Evolutionary conservation across 352 stramenopile genomes (phyloP), one percentile per base, ranked within the genome.

Genomic region (Globisporangium camurandrum): DNA sequence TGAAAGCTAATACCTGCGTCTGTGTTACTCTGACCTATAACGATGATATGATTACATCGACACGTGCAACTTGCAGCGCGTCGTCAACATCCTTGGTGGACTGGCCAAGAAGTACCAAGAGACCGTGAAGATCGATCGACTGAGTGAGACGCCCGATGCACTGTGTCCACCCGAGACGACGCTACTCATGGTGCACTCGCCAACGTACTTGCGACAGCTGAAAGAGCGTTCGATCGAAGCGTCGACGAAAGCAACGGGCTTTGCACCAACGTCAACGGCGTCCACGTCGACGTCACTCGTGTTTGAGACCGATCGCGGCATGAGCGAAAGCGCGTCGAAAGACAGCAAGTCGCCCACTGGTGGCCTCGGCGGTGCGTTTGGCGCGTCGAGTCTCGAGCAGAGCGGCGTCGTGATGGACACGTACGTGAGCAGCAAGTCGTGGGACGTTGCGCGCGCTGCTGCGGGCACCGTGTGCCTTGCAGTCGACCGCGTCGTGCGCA

Each of bases 391-490:
- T 54, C 49, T 84, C 22, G 62, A 86, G 58, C 71, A 83, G 39
- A 80, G 77, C 49, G 72, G 68, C 9, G 63, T 88, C 9, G 71
- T 69, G 19, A 71, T 91, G 68, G 84, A 95, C 52, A 95, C 84
- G 17, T 92, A 88, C 51, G 80, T 95, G 31, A 92, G 79, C 64
- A 79, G 70, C 51, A 86, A 85, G 51, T 95, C 84, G 4, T 91
- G 80, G 75, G 78, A 91, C 39, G 84, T 90, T 12, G 84, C 84
- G 30, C 73, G 79, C 39, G 79, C 78, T 6, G 84, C 84, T 38
- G 84, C 80, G 3, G 84, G 84, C 4, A 89, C 79, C 0, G 82
- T 92, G 12, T 93, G 81, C 45, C 63, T 88, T 27, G 84, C 75
- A 9, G 78, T 95, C 20, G 84, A 93, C 44, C 76, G 77, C 1